Conservation (phyloP, 768 basidiomycete genomes). For the Tylopilus cervinicoccineus region DNA sequence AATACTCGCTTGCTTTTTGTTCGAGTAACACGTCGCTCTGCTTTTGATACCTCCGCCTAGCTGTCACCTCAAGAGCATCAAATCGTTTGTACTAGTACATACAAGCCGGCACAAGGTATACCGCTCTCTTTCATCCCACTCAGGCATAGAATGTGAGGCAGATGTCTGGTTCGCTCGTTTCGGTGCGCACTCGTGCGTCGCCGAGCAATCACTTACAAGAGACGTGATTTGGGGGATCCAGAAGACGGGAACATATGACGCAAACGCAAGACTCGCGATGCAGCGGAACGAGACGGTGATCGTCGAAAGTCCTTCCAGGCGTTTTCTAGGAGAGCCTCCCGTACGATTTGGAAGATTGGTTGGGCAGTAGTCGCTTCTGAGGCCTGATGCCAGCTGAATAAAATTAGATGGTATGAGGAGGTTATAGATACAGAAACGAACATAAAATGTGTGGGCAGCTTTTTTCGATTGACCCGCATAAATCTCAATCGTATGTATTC, state of each 20-base stretch:
- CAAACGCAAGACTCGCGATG: neutral
- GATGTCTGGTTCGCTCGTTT: too few relatives aligned
- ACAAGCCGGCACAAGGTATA: too few relatives aligned
- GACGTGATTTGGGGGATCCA: neutral
- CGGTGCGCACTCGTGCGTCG: too few relatives aligned
- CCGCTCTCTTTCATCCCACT: too few relatives aligned
- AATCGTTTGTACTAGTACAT: conserved; percentile 2
- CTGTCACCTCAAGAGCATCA: neutral
- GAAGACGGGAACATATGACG: neutral
- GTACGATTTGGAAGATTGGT: neutral
- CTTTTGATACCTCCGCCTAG: neutral
- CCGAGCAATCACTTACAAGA: too few relatives aligned
- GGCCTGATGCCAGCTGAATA: neutral
- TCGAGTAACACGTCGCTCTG: neutral
- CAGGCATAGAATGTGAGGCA: too few relatives aligned
- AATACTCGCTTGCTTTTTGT: neutral
- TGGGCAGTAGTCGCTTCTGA: neutral
- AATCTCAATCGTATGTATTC: neutral
- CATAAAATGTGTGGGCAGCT: neutral
- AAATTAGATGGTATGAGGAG: neutral
- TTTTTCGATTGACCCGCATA: neutral
- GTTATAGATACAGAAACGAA: neutral
- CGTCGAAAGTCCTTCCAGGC: neutral
- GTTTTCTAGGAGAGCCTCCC: neutral
- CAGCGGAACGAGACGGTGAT: neutral